A percentile compares a stretch with the other conserved stretches of the same genome.
Evolutionary conservation across 73 alveolate species (phyloP).

Genomic region (Tetrahymena thermophila): DNA sequence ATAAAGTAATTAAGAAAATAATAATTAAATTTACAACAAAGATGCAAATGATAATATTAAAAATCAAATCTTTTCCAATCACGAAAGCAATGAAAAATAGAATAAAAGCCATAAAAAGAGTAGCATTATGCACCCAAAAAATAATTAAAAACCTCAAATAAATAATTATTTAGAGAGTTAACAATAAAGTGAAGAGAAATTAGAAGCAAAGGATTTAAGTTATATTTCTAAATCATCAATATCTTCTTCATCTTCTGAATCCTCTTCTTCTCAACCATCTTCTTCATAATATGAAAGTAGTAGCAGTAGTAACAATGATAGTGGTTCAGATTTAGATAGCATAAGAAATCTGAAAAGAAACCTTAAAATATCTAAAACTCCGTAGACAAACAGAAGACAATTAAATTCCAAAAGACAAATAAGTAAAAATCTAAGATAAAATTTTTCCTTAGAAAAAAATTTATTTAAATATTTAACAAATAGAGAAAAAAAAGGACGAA

Average conservation of each 20-base stretch:
- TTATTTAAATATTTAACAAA: too few relatives aligned
- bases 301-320: neutral
- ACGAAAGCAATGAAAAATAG: neutral
- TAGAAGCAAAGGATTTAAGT: neutral
- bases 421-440: neutral
- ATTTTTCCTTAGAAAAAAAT: too few relatives aligned
- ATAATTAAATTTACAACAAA: neutral
- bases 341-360: neutral
- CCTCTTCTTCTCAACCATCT: neutral
- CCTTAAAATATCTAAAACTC: neutral
- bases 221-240: neutral
- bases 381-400: neutral
- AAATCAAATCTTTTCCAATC: neutral
- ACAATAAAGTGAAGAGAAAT: neutral
- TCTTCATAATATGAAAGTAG: neutral
- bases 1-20: neutral
- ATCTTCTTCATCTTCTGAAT: neutral
- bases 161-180: neutral
- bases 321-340: neutral
- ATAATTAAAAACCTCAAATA: neutral
- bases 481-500: neutral
- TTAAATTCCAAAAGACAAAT: neutral
- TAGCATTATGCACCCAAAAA: neutral
- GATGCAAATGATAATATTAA: neutral
- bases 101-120: neutral